Percentiles rank a stretch among this genome's conserved stretches.
phyloP scores from a whole-genome alignment of 2,329 filamentous ascomycete genomes.

The Monosporascus sp. region DNA sequence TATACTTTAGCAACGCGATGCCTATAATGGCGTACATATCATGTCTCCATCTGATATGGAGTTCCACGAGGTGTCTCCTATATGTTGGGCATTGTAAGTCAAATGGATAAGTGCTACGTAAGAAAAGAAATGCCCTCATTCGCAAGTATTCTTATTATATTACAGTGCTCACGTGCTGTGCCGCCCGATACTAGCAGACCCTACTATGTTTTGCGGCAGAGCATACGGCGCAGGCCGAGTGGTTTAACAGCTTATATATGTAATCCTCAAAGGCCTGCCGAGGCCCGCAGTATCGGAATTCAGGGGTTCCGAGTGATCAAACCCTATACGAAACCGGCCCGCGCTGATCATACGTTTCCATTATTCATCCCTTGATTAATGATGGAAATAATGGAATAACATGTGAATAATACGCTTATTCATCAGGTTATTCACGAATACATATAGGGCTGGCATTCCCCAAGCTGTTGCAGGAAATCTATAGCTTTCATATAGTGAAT shows the following conservation, averaged over 20 bases:
- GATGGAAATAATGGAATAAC: too few species aligned
- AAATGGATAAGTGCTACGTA: conserved; percentile 5
- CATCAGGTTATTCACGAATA: too few species aligned
- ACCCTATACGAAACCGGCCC: too few species aligned
- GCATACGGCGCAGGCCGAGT: conserved; percentile 3
- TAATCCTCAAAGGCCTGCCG: neutral
- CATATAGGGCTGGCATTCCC: too few species aligned
- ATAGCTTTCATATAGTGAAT: too few species aligned
- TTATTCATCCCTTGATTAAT: too few species aligned
- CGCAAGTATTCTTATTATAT: neutral
- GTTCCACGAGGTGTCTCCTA: neutral
- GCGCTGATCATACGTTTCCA: too few species aligned
- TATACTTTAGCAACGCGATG: conserved; percentile 3
- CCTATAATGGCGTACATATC: neutral
- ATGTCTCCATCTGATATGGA: conserved; percentile 2
- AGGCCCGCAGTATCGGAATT: neutral
- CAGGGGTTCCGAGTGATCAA: too few species aligned
- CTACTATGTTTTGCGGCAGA: conserved; percentile 1
- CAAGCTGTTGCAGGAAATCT: too few species aligned
- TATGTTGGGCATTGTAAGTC: neutral
- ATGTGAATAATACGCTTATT: too few species aligned
- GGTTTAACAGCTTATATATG: neutral
- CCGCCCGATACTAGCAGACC: neutral
- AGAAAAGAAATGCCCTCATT: too few species aligned
- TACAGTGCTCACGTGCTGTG: conserved; percentile 1